These are phyloP conservation scores for Teratosphaeria epicoccoides DNA, from an alignment of 2,329 filamentous ascomycete species.

Conservation along the genomic window DNA sequence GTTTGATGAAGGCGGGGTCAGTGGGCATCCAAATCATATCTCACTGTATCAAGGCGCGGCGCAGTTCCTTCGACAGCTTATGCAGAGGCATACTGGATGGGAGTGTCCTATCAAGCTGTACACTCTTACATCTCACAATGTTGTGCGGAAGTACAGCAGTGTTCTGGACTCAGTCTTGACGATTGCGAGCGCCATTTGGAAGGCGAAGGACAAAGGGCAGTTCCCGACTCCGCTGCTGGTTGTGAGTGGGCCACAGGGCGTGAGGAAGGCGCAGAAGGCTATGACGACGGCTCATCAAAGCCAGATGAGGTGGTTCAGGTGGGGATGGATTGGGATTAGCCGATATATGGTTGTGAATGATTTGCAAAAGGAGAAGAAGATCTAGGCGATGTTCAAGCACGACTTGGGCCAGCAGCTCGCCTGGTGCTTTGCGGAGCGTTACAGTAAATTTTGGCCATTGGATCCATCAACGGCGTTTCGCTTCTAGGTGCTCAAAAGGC, in stretches of 20 bases:
- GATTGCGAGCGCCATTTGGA: conserved; percentile 45
- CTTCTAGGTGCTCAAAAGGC: too few species aligned
- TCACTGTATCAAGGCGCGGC: conserved; percentile 75
- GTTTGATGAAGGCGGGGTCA: conserved; percentile 75
- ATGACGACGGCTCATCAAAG: conserved; percentile 87
- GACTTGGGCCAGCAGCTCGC: too few species aligned
- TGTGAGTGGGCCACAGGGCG: conserved; percentile 54
- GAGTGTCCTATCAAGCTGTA: conserved; percentile 72
- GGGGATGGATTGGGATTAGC: conserved; percentile 84
- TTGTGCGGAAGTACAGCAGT: conserved; percentile 71
- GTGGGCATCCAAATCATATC: conserved; percentile 85
- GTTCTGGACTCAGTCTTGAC: conserved; percentile 68
- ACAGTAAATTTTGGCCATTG: too few species aligned
- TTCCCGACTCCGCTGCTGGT: conserved; percentile 53
- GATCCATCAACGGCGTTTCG: too few species aligned
- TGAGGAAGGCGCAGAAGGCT: conserved; percentile 62
- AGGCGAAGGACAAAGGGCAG: conserved; percentile 41
- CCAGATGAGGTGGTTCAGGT: conserved; percentile 98
- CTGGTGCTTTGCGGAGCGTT: too few species aligned
- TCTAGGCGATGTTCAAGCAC: too few species aligned
- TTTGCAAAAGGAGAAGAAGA: conserved; percentile 48
- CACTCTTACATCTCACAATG: conserved; percentile 61
- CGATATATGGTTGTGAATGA: conserved; percentile 96
- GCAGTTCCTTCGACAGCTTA: conserved; percentile 57
- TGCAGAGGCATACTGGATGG: conserved; percentile 53